These are phyloP conservation scores for Citrus hindsii DNA, from an alignment of 345 rosid genomes.

Conservation along the genomic window DNA sequence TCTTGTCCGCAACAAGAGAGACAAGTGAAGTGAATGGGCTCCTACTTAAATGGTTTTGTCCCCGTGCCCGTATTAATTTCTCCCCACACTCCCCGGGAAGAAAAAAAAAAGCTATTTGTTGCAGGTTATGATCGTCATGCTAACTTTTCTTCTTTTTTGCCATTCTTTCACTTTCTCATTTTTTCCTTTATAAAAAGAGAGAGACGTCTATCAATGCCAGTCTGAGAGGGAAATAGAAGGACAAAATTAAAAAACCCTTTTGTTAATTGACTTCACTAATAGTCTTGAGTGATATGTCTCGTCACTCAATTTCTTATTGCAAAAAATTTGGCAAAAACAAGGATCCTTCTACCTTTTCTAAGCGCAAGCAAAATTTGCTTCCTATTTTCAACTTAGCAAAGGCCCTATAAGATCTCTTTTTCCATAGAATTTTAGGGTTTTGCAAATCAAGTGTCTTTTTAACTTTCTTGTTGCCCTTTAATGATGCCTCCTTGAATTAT, in stretches of 20 bases:
- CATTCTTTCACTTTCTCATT: slow-evolving; percentile 7
- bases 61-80: neutral
- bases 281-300: neutral
- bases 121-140: slow-evolving; percentile 4
- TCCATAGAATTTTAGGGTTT: neutral
- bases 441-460: neutral
- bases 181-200: slow-evolving; percentile 4
- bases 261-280: slow-evolving; percentile 8
- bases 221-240: neutral
- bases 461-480: slow-evolving; percentile 8
- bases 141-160: slow-evolving; percentile 3
- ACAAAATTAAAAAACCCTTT: neutral
- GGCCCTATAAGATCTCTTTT: neutral
- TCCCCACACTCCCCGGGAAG: neutral
- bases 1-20: slow-evolving; percentile 18
- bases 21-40: slow-evolving; percentile 23
- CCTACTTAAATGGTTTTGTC: slow-evolving; percentile 35
- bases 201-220: neutral
- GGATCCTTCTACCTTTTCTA: no score
- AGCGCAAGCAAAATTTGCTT: neutral
- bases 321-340: neutral
- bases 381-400: neutral
- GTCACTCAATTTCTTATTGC: neutral
- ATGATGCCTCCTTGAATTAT: slow-evolving; percentile 23
- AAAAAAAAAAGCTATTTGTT: neutral